These are phyloP conservation scores for Diplodia intermedia DNA, from an alignment of 2,329 filamentous ascomycete genomes.

Conservation along the genomic window DNA sequence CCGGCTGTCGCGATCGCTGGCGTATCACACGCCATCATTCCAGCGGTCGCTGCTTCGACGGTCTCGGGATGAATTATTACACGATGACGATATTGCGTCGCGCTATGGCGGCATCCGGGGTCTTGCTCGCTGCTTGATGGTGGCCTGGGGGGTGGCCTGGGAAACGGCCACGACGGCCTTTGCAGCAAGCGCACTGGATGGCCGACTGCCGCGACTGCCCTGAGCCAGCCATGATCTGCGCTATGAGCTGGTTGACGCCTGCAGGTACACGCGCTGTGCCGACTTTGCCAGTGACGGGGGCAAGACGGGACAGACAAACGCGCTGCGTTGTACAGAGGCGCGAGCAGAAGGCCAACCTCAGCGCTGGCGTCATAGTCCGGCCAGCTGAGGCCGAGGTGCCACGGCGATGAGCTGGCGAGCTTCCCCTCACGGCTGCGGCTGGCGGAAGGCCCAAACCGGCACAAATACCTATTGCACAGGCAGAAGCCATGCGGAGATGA, in stretches of 20 bases:
- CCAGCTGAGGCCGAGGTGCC: constrained; percentile 6
- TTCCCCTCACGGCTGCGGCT: constrained; percentile 23
- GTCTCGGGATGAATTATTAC: neutral
- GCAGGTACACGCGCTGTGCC: constrained; percentile 28
- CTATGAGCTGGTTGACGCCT: constrained; percentile 20
- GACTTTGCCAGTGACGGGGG: neutral
- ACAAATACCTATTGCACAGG: constrained; percentile 5
- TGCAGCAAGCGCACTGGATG: neutral
- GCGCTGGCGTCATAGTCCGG: neutral
- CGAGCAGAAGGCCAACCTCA: neutral
- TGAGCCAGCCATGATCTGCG: constrained; percentile 23
- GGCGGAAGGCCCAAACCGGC: constrained; percentile 21
- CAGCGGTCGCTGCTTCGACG: constrained; percentile 5
- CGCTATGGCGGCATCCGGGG: constrained; percentile 22
- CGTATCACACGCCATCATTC: constrained; percentile 20
- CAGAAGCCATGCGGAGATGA: constrained; percentile 10
- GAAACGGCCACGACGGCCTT: constrained; percentile 4
- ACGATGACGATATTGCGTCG: constrained; percentile 30
- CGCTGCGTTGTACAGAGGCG: constrained; percentile 16
- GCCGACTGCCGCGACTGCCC: constrained; percentile 3
- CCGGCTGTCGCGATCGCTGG: constrained; percentile 16
- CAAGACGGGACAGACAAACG: neutral
- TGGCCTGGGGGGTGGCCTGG: neutral
- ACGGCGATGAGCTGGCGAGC: constrained; percentile 21
- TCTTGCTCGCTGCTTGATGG: neutral